Percentiles rank a stretch among this genome's conserved stretches.
These are phyloP conservation scores for Leccinum holopus DNA, from an alignment of 1,284 basidiomycete species.

Conservation along the genomic window DNA sequence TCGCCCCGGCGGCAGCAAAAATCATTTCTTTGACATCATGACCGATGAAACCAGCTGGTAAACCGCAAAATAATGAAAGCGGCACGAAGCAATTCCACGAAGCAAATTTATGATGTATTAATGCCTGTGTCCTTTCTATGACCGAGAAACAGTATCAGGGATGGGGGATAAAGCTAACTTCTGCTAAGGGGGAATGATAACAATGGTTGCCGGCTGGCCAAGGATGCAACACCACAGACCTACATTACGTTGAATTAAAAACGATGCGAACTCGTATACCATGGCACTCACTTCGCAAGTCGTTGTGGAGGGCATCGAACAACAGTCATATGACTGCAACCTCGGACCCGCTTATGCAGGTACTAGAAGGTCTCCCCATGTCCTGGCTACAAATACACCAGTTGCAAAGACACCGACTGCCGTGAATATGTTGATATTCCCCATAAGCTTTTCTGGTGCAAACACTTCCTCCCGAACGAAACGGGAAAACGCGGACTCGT, in stretches of 20 bases:
- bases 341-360: slow-evolving; percentile 43
- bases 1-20: background rate
- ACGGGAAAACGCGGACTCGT: slow-evolving; percentile 58
- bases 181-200: background rate
- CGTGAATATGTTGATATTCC: slow-evolving; percentile 67
- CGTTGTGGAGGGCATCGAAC: background rate
- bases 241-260: slow-evolving; percentile 10
- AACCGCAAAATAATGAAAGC: background rate
- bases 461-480: slow-evolving; percentile 67
- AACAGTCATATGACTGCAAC: background rate
- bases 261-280: background rate
- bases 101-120: slow-evolving; percentile 16
- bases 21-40: background rate
- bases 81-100: slow-evolving; percentile 9
- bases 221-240: slow-evolving; percentile 12
- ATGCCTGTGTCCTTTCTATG: slow-evolving; percentile 17
- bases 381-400: slow-evolving; percentile 62
- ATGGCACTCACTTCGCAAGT: slow-evolving; percentile 14
- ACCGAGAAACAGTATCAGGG: slow-evolving; percentile 20
- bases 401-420: slow-evolving; percentile 64
- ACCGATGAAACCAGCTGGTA: background rate
- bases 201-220: background rate
- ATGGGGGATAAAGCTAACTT: slow-evolving; percentile 17
- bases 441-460: slow-evolving; percentile 67
- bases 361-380: slow-evolving; percentile 74